Percentiles rank a stretch among this genome's conserved stretches.
These are phyloP conservation scores for Besnoitia besnoiti DNA, from an alignment of 169 alveolate genomes.

Conservation along the genomic window DNA sequence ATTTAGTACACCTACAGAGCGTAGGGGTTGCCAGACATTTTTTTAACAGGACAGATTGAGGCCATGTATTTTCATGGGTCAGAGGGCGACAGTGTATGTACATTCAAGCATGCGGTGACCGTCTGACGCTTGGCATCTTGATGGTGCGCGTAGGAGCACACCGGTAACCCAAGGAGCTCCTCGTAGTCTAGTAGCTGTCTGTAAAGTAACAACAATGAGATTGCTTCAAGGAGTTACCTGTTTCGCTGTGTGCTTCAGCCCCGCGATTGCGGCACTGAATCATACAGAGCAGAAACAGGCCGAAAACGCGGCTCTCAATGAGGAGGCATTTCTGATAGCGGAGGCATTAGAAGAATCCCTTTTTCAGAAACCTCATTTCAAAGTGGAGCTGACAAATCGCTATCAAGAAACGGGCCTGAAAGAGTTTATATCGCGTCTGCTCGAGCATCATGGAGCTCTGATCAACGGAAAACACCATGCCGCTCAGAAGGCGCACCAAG, in stretches of 20 bases:
- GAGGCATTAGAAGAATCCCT: conserved; percentile 24
- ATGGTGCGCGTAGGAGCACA: background rate
- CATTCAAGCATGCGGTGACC: too few relatives aligned
- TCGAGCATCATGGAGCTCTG: conserved; percentile 65
- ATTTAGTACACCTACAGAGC: too few relatives aligned
- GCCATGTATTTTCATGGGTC: too few relatives aligned
- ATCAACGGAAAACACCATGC: conserved; percentile 52
- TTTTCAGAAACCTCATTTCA: conserved; percentile 54
- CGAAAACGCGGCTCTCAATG: background rate
- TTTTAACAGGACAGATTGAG: too few relatives aligned
- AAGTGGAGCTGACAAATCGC: conserved; percentile 59
- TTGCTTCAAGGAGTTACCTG: background rate
- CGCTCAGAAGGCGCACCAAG: conserved; percentile 74
- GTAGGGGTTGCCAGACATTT: too few relatives aligned
- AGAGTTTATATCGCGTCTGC: conserved; percentile 62
- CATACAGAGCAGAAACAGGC: background rate
- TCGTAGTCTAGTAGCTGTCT: too few relatives aligned
- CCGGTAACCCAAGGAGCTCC: background rate
- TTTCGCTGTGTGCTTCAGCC: background rate
- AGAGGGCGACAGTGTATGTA: too few relatives aligned
- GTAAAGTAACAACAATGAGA: background rate
- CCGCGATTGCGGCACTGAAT: background rate
- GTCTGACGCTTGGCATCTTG: too few relatives aligned
- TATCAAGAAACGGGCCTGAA: conserved; percentile 62
- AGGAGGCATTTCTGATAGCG: background rate